A percentile compares a stretch with the other conserved stretches of the same genome.
Evolutionary conservation across 2,329 filamentous ascomycete species (phyloP).

Genomic region (Hymenoscyphus infarciens): DNA sequence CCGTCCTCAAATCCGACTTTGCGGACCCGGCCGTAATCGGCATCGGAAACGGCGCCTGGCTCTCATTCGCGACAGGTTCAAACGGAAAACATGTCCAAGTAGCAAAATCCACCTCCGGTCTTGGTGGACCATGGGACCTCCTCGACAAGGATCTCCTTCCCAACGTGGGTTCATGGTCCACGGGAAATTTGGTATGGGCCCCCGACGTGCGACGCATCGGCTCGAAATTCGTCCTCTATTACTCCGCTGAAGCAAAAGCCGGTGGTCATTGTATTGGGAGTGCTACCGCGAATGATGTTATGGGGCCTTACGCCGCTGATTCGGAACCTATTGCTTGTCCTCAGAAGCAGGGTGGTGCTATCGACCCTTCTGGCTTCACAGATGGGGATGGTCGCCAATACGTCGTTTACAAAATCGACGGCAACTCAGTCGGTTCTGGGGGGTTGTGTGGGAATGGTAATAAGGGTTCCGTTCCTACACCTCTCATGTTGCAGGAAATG

Average conservation of each 20-base stretch:
- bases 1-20: neutral
- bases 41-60: neutral
- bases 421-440: neutral
- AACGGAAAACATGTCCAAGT: neutral
- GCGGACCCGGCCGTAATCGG: neutral
- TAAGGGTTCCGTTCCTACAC: neutral
- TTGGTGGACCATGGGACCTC: neutral
- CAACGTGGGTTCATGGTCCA: neutral
- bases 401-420: conserved; percentile 46
- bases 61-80: neutral
- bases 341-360: conserved; percentile 52
- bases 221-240: neutral
- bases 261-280: neutral
- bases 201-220: neutral
- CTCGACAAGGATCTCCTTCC: neutral
- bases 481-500: neutral
- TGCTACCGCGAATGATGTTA: neutral
- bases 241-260: neutral
- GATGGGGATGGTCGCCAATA: conserved; percentile 54
- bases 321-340: conserved; percentile 46
- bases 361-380: conserved; percentile 58
- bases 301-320: neutral
- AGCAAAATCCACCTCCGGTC: neutral
- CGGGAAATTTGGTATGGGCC: neutral
- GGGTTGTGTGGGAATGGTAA: neutral